Base-by-base conservation (phyloP, 163 green algal species). In the Scenedesmus sp. region DNA sequence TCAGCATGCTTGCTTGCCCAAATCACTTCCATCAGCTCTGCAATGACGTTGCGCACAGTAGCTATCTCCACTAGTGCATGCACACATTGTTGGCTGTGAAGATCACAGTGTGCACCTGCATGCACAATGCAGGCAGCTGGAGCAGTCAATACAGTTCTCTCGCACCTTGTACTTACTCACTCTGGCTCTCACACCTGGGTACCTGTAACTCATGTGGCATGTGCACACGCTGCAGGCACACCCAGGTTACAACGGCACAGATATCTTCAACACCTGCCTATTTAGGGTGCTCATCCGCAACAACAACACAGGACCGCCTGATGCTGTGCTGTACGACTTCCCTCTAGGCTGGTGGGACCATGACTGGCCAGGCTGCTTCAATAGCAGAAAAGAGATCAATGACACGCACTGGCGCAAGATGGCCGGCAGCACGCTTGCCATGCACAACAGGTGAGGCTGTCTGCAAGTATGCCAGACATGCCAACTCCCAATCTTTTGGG, bases 201-300 rank as follows among this genome's bases (percentile, higher is more conserved):
- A 26, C 26, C 26, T 26, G 26, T 26, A 26, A 26, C 26, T 26
- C 26, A 26, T 26, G 26, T 26, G 1, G 18, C 3, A 3, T 13
- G 10, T 15, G 3, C 15, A 10, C 18, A 2, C 62, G 18, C 62
- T 15, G 62, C 62, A 70, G 62, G 62, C 62, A 18, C 62, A 70
- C 62, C 62, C 4, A 16, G 18, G 3, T 10, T 92, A 92, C 77
- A 26, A 26, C 0, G 23, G 57, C 88, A 87, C 60, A 0, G 88
- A 92, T 59, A 88, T 92, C 88, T 92, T 83, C 88, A 92, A 92
- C 77, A 26, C 6, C 46, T 92, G 88, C 62, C 13, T 87, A 16
- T 15, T 59, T 23, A 18, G 88, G 12, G 13, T 92, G 56, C 26
- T 87, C 34, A 20, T 87, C 13, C 77, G 77, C 9, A 9, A 73